A percentile compares a stretch with the other conserved stretches of the same genome.
phyloP scores from a whole-genome alignment of 139 green algal genomes.

The Limnomonas spitsbergensis region DNA sequence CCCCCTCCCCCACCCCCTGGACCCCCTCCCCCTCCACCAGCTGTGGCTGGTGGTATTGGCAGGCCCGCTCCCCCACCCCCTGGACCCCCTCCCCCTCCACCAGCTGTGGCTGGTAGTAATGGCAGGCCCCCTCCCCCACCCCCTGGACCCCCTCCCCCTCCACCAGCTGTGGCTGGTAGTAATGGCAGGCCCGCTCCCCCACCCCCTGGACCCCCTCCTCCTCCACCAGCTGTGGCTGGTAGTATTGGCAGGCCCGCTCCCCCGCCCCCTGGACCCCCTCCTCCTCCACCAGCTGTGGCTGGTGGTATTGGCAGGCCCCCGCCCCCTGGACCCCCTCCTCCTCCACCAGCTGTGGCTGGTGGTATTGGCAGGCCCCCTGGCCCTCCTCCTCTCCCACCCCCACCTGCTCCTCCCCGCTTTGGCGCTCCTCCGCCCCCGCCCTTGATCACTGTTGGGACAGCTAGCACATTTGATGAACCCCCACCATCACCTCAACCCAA shows the following conservation, averaged over 20 bases:
- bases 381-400: conserved; percentile 2
- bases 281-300: not conserved
- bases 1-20: conserved; percentile 12
- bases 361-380: too few species aligned
- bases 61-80: not conserved
- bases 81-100: not conserved
- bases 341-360: too few species aligned
- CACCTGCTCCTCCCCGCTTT: too few species aligned
- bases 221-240: too few species aligned
- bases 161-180: not conserved
- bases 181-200: not conserved
- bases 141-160: conserved; percentile 9
- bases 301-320: not conserved
- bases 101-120: too few species aligned
- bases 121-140: not conserved
- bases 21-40: not conserved
- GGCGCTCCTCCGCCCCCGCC: too few species aligned
- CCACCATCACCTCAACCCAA: too few species aligned
- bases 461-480: too few species aligned
- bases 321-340: conserved; percentile 2
- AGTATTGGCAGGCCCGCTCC: not conserved
- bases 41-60: not conserved
- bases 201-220: conserved; percentile 4
- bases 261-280: conserved; percentile 10
- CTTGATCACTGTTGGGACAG: too few species aligned